These are phyloP conservation scores for Citrullus mucosospermus DNA, from an alignment of 306 rosid species.

Conservation along the genomic window DNA sequence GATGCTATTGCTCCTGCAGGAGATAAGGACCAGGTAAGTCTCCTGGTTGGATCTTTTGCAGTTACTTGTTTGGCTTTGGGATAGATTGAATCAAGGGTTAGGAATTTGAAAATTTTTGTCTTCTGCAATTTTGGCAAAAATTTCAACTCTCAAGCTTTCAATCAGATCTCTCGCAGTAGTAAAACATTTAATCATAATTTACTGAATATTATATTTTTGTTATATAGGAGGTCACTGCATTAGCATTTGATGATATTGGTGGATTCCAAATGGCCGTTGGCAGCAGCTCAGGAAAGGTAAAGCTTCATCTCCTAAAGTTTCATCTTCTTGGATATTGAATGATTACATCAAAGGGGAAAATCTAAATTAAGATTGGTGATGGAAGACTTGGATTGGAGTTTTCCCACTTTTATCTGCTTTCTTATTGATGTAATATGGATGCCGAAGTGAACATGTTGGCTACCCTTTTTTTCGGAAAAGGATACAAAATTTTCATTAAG, in stretches of 20 bases:
- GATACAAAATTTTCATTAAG: no score
- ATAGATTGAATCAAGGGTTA: background rate
- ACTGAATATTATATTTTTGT: background rate
- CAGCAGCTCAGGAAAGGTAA: conserved; percentile 89
- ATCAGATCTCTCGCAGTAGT: background rate
- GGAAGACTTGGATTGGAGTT: background rate
- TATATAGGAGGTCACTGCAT: conserved; percentile 82
- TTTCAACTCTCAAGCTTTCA: background rate
- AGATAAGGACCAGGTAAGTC: conserved; percentile 51
- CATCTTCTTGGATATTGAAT: background rate
- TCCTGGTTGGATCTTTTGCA: background rate
- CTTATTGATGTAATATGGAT: background rate
- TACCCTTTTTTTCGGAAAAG: background rate
- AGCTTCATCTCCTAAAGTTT: background rate
- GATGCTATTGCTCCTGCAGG: conserved; percentile 71
- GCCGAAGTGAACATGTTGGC: background rate
- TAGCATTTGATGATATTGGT: conserved; percentile 64
- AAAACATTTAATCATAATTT: background rate
- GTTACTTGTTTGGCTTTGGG: background rate
- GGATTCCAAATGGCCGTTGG: conserved; percentile 90
- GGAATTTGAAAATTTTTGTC: background rate
- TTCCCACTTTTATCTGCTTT: background rate
- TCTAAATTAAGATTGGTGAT: background rate
- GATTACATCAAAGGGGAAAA: background rate
- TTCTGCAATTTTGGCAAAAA: background rate